phyloP scores from a whole-genome alignment of 768 basidiomycete species.

The Neoboletus magnificus region DNA sequence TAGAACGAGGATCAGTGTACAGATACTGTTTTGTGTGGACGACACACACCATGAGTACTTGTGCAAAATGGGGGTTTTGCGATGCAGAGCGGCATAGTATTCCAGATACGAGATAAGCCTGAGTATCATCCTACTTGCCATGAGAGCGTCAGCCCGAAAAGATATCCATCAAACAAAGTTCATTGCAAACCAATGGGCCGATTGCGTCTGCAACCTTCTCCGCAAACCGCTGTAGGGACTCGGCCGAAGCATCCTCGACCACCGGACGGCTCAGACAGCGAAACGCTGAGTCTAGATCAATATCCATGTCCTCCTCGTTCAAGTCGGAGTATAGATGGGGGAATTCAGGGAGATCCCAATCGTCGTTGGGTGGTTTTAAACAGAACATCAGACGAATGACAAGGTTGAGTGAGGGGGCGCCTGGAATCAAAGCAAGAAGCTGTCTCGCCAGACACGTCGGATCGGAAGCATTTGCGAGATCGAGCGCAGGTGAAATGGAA shows the following conservation, averaged over 20 bases:
- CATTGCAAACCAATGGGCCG: conserved; percentile 50
- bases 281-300: conserved; percentile 58
- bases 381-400: conserved; percentile 75
- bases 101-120: conserved; percentile 59
- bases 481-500: conserved; percentile 49
- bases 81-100: conserved; percentile 63
- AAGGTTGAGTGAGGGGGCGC: conserved; percentile 60
- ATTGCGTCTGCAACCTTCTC: conserved; percentile 52
- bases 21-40: neutral
- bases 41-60: conserved; percentile 42
- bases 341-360: conserved; percentile 74
- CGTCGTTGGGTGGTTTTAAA: conserved; percentile 72
- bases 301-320: conserved; percentile 44
- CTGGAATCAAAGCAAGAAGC: conserved; percentile 58
- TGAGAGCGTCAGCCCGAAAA: conserved; percentile 1
- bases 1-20: conserved; percentile 27
- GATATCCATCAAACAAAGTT: neutral
- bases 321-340: conserved; percentile 68
- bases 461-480: conserved; percentile 57
- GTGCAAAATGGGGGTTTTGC: conserved; percentile 50
- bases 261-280: conserved; percentile 55
- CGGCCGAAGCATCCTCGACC: conserved; percentile 50
- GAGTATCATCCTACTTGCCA: conserved; percentile 44
- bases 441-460: conserved; percentile 61
- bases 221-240: conserved; percentile 53